Evolutionary conservation across 2,329 filamentous ascomycete species (phyloP).

Genomic region (Coleophoma cylindrospora): DNA sequence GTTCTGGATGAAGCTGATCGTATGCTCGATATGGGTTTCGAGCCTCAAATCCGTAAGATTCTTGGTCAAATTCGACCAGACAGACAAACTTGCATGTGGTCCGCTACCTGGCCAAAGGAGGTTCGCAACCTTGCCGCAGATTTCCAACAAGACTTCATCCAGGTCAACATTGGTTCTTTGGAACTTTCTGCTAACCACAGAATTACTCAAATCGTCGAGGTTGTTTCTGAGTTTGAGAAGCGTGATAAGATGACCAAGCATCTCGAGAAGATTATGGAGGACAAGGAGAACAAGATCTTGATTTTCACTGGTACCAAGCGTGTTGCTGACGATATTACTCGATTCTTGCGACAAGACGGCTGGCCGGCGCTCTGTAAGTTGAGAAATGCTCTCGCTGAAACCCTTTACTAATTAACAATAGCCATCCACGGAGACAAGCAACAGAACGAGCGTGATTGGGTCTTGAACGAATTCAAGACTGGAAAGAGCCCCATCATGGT

Average conservation of each 20-base stretch:
- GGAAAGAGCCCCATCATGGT: slow-evolving; percentile 99
- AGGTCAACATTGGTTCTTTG: slow-evolving; percentile 97
- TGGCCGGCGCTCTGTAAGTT: slow-evolving; percentile 92
- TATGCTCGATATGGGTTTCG: slow-evolving; percentile 99
- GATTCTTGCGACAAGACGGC: slow-evolving; percentile 94
- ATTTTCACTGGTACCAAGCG: slow-evolving; percentile 94
- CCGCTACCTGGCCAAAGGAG: slow-evolving; percentile 98
- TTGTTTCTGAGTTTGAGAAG: slow-evolving; percentile 95
- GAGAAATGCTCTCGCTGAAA: slow-evolving; percentile 38
- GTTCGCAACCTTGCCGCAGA: slow-evolving; percentile 87
- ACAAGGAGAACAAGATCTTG: slow-evolving; percentile 90
- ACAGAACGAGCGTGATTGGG: slow-evolving; percentile 99
- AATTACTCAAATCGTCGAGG: slow-evolving; percentile 96
- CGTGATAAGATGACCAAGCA: slow-evolving; percentile 96
- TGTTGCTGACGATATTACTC: slow-evolving; percentile 95
- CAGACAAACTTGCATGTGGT: slow-evolving; percentile 99
- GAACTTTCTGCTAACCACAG: slow-evolving; percentile 95
- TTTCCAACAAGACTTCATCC: slow-evolving; percentile 93
- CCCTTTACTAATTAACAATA: slow-evolving; percentile 43
- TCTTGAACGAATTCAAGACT: slow-evolving; percentile 98
- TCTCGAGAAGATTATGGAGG: slow-evolving; percentile 95
- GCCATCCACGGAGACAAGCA: slow-evolving; percentile 99
- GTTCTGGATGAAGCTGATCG: slow-evolving; percentile 98
- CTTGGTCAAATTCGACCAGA: slow-evolving; percentile 96
- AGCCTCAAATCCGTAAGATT: slow-evolving; percentile 98